phyloP scores from a whole-genome alignment of 331 rosid genomes.

The Quercus tomentella region DNA sequence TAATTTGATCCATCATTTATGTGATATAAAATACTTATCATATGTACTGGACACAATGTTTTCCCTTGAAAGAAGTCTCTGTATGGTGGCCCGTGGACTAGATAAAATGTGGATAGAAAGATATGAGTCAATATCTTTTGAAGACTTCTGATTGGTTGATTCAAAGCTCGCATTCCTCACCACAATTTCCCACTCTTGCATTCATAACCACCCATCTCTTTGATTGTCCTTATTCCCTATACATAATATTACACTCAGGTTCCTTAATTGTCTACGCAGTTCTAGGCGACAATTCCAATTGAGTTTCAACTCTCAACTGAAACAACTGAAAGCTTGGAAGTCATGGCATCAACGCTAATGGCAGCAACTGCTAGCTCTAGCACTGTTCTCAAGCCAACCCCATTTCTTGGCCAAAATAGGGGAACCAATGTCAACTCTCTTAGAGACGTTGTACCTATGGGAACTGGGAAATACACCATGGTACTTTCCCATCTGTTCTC shows the following conservation, averaged over 20 bases:
- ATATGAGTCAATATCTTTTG: conserved; percentile 65
- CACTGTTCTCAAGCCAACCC: conserved; percentile 58
- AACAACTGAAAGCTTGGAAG: conserved; percentile 8
- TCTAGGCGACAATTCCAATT: conserved; percentile 3
- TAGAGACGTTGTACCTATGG: conserved; percentile 67
- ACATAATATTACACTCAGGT: conserved; percentile 29
- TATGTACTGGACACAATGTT: background rate
- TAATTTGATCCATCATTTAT: too few relatives aligned
- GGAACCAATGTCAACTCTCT: conserved; percentile 43
- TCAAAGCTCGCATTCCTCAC: conserved; percentile 37
- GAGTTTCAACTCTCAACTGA: conserved; percentile 5
- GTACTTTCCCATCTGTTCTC: conserved; percentile 15
- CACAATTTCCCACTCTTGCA: conserved; percentile 18
- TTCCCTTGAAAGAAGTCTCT: background rate
- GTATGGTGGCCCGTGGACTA: conserved; percentile 1
- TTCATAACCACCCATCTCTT: conserved; percentile 45
- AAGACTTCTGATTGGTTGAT: conserved; percentile 55
- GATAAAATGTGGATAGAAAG: conserved; percentile 79
- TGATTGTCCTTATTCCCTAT: conserved; percentile 15
- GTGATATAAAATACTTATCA: too few relatives aligned
- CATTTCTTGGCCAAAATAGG: conserved; percentile 67
- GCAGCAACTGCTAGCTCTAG: conserved; percentile 62
- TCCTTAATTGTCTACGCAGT: conserved; percentile 16
- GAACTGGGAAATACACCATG: conserved; percentile 69
- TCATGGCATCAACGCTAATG: conserved; percentile 45